These are phyloP conservation scores for Odonthalia washingtoniensis DNA, from an alignment of 31 red algal genomes.

Conservation along the genomic window DNA sequence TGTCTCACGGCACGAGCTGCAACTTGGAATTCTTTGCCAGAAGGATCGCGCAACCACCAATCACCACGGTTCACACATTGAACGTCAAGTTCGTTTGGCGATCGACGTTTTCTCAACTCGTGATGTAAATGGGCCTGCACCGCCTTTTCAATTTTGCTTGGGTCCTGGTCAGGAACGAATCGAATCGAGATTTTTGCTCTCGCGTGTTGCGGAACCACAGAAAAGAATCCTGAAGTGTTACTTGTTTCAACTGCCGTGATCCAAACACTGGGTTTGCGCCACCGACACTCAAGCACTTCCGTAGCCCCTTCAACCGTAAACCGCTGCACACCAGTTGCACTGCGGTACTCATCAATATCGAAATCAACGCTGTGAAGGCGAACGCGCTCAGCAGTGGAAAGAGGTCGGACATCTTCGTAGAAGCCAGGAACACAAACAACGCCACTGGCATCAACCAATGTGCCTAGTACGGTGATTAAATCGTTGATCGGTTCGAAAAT, in stretches of 20 bases:
- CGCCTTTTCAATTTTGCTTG: constrained; percentile 62
- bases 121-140: constrained; percentile 64
- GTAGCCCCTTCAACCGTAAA: constrained; percentile 49
- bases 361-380: constrained; percentile 67
- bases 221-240: constrained; percentile 64
- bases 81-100: constrained; percentile 73
- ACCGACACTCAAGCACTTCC: constrained; percentile 65
- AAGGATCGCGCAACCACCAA: constrained; percentile 82
- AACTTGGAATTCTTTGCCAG: constrained; percentile 53
- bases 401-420: constrained; percentile 64
- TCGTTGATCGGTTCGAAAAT: constrained; percentile 85
- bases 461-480: constrained; percentile 69
- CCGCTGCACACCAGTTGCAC: constrained; percentile 52
- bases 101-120: constrained; percentile 69
- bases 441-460: constrained; percentile 72
- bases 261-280: constrained; percentile 73
- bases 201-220: constrained; percentile 63
- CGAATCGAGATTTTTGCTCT: constrained; percentile 83
- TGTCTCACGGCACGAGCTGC: constrained; percentile 69
- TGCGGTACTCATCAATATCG: constrained; percentile 52
- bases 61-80: constrained; percentile 73
- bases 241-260: constrained; percentile 79
- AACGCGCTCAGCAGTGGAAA: constrained; percentile 38
- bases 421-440: constrained; percentile 69
- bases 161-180: constrained; percentile 93